Percentiles rank a stretch among this genome's conserved stretches.
phyloP scores from a whole-genome alignment of 345 rosid species.

The Citrus inodora region DNA sequence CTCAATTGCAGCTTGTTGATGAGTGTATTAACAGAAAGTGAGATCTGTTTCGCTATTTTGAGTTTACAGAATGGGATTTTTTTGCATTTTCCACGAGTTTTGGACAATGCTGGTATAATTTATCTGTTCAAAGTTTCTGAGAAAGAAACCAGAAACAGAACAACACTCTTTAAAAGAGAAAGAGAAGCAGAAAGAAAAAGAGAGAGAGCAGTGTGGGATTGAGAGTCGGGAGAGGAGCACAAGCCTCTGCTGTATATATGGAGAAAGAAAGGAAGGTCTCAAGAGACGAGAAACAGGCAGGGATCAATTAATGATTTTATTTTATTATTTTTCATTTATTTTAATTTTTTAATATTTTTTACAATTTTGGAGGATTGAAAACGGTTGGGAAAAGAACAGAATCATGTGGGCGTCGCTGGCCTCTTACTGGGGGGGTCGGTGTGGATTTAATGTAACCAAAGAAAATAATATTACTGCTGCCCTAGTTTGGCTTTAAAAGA shows the following conservation, averaged over 20 bases:
- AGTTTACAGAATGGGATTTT: constrained; percentile 13
- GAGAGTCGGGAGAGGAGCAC: constrained; percentile 22
- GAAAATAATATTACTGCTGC: background rate
- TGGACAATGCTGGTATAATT: constrained; percentile 40
- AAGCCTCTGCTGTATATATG: constrained; percentile 44
- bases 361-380: constrained; percentile 22
- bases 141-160: constrained; percentile 21
- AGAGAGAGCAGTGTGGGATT: constrained; percentile 20
- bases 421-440: constrained; percentile 55
- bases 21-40: background rate
- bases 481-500: no score
- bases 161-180: background rate
- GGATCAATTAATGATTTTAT: constrained; percentile 34
- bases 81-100: constrained; percentile 4
- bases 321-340: background rate
- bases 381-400: constrained; percentile 45
- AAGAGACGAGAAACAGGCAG: constrained; percentile 33
- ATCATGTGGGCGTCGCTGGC: constrained; percentile 68
- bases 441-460: constrained; percentile 45
- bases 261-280: constrained; percentile 50
- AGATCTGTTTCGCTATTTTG: constrained; percentile 10
- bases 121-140: constrained; percentile 44
- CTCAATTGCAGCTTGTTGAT: background rate
- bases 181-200: constrained; percentile 10
- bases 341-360: background rate